Percentiles rank a stretch among this genome's conserved stretches.
phyloP scores from a whole-genome alignment of 2,329 filamentous ascomycete genomes.

The Chaetomium sp. region DNA sequence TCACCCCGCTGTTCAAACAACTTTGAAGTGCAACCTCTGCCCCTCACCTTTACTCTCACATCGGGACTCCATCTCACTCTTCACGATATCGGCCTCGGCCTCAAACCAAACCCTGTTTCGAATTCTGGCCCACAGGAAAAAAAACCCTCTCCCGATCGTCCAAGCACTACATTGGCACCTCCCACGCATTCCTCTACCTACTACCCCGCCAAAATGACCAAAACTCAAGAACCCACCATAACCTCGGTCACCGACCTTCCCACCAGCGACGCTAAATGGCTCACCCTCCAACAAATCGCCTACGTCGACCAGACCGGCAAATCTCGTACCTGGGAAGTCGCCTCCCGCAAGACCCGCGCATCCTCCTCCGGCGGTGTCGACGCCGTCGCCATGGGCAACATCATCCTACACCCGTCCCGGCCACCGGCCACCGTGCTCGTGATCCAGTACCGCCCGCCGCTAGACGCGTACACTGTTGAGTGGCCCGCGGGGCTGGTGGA shows the following conservation, averaged over 20 bases:
- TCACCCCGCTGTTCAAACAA: slow-evolving; percentile 1
- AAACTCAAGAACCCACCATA: slow-evolving; percentile 41
- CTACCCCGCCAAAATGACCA: slow-evolving; percentile 28
- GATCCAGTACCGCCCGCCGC: slow-evolving; percentile 46
- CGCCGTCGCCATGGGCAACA: slow-evolving; percentile 56
- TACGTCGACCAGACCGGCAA: slow-evolving; percentile 52
- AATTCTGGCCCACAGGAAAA: too few species aligned
- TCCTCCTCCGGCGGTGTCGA: slow-evolving; percentile 45
- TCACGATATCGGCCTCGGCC: too few species aligned
- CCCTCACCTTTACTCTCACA: too few species aligned
- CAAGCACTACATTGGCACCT: neutral
- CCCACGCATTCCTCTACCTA: neutral
- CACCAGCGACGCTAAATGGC: slow-evolving; percentile 48
- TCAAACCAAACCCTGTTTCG: too few species aligned
- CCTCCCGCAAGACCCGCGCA: slow-evolving; percentile 49
- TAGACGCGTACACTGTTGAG: slow-evolving; percentile 47
- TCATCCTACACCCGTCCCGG: slow-evolving; percentile 43
- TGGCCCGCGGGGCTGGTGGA: slow-evolving; percentile 51
- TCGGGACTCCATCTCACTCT: too few species aligned
- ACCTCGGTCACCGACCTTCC: slow-evolving; percentile 42
- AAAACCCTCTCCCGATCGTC: neutral
- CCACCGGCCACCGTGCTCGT: slow-evolving; percentile 43
- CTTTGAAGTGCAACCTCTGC: neutral
- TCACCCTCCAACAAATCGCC: slow-evolving; percentile 49
- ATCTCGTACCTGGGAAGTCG: slow-evolving; percentile 53